These are phyloP conservation scores for Aspergillus coremiiformis DNA, from an alignment of 495 filamentous ascomycete genomes.

Conservation along the genomic window DNA sequence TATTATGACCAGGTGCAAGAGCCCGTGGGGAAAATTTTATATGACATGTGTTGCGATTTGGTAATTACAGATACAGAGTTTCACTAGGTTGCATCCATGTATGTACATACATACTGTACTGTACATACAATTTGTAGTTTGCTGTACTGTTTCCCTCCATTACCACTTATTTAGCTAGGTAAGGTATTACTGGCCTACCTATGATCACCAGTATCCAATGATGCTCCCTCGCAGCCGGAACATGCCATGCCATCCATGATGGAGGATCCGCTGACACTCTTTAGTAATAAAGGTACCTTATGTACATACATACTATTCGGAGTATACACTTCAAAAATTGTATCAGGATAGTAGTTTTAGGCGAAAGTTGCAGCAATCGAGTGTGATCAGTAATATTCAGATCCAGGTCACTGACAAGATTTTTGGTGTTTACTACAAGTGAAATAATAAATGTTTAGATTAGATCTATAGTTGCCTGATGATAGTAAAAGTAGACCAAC, in stretches of 20 bases:
- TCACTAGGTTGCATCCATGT: no score
- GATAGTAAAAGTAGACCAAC: constrained; percentile 8
- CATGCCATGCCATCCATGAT: not conserved
- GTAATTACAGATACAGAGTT: not conserved
- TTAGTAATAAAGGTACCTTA: not conserved
- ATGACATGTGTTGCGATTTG: not conserved
- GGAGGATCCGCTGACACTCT: not conserved
- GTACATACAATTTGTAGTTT: no score
- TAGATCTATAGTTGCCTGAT: constrained; percentile 23
- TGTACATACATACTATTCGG: not conserved
- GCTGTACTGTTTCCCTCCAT: no score
- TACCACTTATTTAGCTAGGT: not conserved
- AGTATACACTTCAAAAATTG: not conserved
- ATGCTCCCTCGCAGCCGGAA: constrained; percentile 1
- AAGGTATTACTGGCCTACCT: not conserved
- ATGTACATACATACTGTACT: no score
- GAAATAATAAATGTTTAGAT: constrained; percentile 21
- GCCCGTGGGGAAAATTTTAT: not conserved
- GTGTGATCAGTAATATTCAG: not conserved
- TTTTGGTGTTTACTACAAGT: constrained; percentile 11
- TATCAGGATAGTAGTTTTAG: not conserved
- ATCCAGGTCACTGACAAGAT: not conserved
- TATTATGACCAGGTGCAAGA: not conserved
- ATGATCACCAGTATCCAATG: not conserved
- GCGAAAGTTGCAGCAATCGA: not conserved